Percentiles rank a stretch among this genome's conserved stretches.
Evolutionary conservation across 2,329 filamentous ascomycete species (phyloP).

Genomic region (Lasiodiplodia gonubiensis): DNA sequence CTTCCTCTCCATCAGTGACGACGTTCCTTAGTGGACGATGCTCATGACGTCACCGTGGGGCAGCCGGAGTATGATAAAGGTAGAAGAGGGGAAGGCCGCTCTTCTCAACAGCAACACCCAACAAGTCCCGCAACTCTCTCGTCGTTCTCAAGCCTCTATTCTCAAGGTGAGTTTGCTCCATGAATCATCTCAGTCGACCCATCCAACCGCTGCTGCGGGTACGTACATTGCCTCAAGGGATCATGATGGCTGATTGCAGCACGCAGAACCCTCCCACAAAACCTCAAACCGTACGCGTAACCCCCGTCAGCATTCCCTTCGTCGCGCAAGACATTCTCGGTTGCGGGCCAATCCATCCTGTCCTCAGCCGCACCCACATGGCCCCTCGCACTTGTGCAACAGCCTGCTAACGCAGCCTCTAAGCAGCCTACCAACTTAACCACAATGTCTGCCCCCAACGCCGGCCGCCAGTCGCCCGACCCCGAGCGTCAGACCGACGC

Average conservation of each 20-base stretch:
- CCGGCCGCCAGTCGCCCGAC: conserved; percentile 78
- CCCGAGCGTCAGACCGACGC: conserved; percentile 70
- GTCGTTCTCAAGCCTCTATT: neutral
- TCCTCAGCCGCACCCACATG: neutral
- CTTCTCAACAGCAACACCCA: conserved; percentile 1
- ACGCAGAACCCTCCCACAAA: conserved; percentile 5
- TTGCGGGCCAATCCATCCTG: neutral
- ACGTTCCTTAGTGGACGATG: conserved; percentile 14
- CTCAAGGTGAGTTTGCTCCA: neutral
- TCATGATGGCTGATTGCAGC: neutral
- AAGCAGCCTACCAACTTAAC: conserved; percentile 33
- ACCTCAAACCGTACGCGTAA: conserved; percentile 13
- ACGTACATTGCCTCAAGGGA: neutral
- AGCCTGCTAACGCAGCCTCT: neutral
- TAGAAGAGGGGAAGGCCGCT: neutral
- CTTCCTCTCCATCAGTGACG: conserved; percentile 12
- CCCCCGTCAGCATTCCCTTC: neutral
- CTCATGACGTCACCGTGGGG: conserved; percentile 28
- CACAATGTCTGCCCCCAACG: conserved; percentile 69
- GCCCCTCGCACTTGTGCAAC: neutral
- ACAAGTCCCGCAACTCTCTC: neutral
- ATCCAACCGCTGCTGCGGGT: too few relatives aligned
- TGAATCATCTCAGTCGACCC: neutral
- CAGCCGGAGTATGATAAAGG: conserved; percentile 16
- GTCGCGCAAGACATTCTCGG: neutral